Base-by-base conservation (phyloP, 2,329 filamentous ascomycete genomes). In the Hypoxylon sp. region DNA sequence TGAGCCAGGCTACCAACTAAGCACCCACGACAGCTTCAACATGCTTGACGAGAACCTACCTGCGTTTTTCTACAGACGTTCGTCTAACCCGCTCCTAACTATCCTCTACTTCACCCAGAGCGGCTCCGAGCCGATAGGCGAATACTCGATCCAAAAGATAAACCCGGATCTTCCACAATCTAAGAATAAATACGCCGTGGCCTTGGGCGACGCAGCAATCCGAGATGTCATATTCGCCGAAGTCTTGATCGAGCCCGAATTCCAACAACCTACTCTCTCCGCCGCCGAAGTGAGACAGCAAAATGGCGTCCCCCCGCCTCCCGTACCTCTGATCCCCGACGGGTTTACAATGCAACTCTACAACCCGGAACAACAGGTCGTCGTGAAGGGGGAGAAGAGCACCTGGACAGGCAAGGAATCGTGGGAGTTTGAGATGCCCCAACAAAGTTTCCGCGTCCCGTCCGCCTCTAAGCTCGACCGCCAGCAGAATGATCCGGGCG, bases 1-100 rank as follows among this genome's bases (percentile, higher is more conserved):
- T 55, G 41, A 57, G 40, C 43, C 21, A 27, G 13, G 8, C 35
- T 33, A 29, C 45, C 48, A 21, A 56, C 37, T 17, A 7, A 7
- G 5, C 20, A 27, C 24, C 8, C 48, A 8, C 37, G 46, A 55
- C 23, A 26, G 33, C 42, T 38, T 55, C 67, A 73, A 63, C 55
- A 97, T 97, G 92, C 84, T 96, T 69, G 92, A 97, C 86, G 91
- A 96, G 74, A 96, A 93, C 75, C 85, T 97, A n/a, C 93, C 93
- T 53, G 92, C 83, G 40, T 88, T 86, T 70, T 81, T 78, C 67
- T 82, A 83, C 72, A 81, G 78, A 62, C 75, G 77, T 17, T 79
- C 79, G 55, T 80, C 84, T 53, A 81, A 82, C 68, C 78, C 82
- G 4, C 77, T 80, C 58, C 78, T 82, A 71, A 88, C 76, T 66